A percentile compares a stretch with the other conserved stretches of the same genome.
Evolutionary conservation across 371 early-diverging fungal species (phyloP).

Genomic region (Mucor lusitanicus): DNA sequence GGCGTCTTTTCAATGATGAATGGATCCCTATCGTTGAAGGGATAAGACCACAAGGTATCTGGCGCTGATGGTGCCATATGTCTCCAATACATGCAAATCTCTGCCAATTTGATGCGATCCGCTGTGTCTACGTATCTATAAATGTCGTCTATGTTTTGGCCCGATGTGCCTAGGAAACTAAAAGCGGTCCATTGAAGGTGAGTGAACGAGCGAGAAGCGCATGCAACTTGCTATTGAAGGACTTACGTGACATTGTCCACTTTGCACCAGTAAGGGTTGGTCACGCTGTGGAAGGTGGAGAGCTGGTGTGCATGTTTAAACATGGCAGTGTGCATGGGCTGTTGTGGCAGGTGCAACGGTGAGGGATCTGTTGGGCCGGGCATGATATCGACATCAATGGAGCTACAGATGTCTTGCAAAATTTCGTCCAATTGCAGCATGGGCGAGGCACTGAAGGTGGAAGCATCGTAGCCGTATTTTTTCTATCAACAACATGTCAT

Average conservation of each 20-base stretch:
- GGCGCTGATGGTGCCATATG: constrained; percentile 93
- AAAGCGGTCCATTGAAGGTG: too few relatives aligned
- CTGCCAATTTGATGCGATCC: constrained; percentile 71
- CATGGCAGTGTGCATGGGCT: constrained; percentile 69
- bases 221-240: too few relatives aligned
- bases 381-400: constrained; percentile 79
- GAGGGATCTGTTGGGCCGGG: constrained; percentile 85
- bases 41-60: constrained; percentile 92
- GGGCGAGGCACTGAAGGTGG: constrained; percentile 47
- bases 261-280: constrained; percentile 40
- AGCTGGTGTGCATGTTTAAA: constrained; percentile 58
- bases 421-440: constrained; percentile 55
- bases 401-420: constrained; percentile 61
- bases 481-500: constrained; percentile 35
- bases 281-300: constrained; percentile 55
- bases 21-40: constrained; percentile 83
- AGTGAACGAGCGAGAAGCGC: too few relatives aligned
- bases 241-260: constrained; percentile 65
- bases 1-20: constrained; percentile 76
- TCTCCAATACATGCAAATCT: constrained; percentile 72
- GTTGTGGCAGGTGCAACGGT: constrained; percentile 80
- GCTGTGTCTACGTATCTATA: constrained; percentile 60
- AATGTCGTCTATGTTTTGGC: constrained; percentile 89
- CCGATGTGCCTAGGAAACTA: constrained; percentile 78
- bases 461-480: constrained; percentile 60